A percentile compares a stretch with the other conserved stretches of the same genome.
Evolutionary conservation across 257 asterid genomes (phyloP).

Genomic region (Nicotiana paniculata): DNA sequence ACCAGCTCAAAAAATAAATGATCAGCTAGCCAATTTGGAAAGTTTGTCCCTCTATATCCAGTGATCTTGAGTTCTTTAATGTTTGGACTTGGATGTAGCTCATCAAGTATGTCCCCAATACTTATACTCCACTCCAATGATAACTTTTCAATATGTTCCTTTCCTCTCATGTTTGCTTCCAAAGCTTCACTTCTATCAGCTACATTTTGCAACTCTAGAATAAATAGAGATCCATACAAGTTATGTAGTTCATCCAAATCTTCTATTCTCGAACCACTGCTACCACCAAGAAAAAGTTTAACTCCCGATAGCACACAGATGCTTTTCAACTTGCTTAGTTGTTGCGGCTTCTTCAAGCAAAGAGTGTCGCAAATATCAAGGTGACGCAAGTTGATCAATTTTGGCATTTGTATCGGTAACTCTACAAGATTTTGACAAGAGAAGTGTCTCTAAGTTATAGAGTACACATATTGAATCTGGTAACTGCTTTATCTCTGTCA

Average conservation of each 20-base stretch:
- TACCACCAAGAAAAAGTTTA: background rate
- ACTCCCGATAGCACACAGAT: background rate
- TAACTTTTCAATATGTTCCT: background rate
- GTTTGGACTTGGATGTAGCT: background rate
- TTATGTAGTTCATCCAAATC: background rate
- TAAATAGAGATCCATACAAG: background rate
- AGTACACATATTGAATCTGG: background rate
- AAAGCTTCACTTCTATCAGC: background rate
- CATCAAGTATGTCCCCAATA: background rate
- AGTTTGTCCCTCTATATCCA: background rate
- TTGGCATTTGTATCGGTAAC: background rate
- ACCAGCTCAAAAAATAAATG: background rate
- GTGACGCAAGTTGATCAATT: background rate
- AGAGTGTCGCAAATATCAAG: background rate
- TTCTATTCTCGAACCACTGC: background rate
- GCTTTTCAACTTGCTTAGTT: background rate
- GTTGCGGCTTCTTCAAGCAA: background rate
- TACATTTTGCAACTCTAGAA: conserved; percentile 1
- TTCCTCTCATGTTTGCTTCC: background rate
- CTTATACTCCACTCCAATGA: background rate
- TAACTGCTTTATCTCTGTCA: rapidly evolving
- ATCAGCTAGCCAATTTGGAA: conserved; percentile 5
- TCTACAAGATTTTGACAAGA: rapidly evolving
- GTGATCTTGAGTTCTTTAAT: background rate
- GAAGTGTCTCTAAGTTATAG: conserved; percentile 2